Conservation (phyloP, 2,329 filamentous ascomycete genomes). For the Ilyonectria sp. region DNA sequence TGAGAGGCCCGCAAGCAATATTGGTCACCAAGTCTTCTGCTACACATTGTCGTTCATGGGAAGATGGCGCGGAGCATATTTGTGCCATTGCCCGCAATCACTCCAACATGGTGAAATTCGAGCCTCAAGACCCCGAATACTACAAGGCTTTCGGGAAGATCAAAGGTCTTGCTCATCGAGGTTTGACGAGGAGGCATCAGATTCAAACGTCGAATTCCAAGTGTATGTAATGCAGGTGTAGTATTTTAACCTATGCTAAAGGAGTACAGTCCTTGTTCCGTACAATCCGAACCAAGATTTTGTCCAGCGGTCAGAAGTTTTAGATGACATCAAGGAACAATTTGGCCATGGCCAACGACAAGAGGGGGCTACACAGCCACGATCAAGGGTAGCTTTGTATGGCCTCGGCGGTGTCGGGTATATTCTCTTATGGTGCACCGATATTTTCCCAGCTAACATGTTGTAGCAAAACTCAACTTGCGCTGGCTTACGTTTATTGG, state of each 20-base stretch:
- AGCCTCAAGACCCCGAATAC: slow-evolving; percentile 26
- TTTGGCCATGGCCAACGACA: slow-evolving; percentile 12
- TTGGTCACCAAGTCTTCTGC: slow-evolving; percentile 44
- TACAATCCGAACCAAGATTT: slow-evolving; percentile 28
- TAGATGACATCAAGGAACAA: slow-evolving; percentile 16
- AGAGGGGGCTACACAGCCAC: not conserved
- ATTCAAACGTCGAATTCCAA: slow-evolving; percentile 4
- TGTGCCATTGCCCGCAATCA: slow-evolving; percentile 40
- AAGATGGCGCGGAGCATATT: slow-evolving; percentile 38
- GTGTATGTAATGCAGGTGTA: slow-evolving; percentile 20
- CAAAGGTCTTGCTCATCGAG: slow-evolving; percentile 19
- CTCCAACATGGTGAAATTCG: slow-evolving; percentile 47
- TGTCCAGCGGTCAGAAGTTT: slow-evolving; percentile 11
- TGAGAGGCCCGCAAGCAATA: slow-evolving; percentile 36
- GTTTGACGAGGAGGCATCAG: not conserved
- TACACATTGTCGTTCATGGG: slow-evolving; percentile 40
- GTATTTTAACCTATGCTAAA: slow-evolving; percentile 1
- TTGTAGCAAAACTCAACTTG: slow-evolving; percentile 33
- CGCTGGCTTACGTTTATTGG: slow-evolving; percentile 38
- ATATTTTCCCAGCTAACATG: not conserved
- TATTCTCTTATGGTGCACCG: not conserved
- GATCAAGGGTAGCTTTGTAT: slow-evolving; percentile 21
- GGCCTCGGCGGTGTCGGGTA: slow-evolving; percentile 26
- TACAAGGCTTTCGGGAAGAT: slow-evolving; percentile 22
- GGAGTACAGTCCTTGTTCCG: slow-evolving; percentile 30